These are phyloP conservation scores for Uronychia binucleata DNA, from an alignment of 73 alveolate species.

Conservation along the genomic window DNA sequence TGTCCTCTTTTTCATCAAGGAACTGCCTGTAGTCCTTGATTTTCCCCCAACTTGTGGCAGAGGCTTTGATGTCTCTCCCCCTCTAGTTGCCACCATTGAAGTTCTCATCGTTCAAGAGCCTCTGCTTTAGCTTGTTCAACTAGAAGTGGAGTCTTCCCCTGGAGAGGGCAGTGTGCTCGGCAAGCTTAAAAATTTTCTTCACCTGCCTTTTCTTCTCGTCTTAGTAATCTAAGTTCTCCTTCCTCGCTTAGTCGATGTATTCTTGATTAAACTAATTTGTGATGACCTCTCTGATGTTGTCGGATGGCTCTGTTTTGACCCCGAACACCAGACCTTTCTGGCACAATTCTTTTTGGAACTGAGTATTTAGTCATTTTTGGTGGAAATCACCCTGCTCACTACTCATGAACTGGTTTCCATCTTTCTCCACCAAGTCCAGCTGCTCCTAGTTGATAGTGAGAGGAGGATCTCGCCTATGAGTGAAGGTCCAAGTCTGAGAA, in stretches of 20 bases:
- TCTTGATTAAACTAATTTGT: background rate
- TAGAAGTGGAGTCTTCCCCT: background rate
- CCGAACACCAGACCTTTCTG: background rate
- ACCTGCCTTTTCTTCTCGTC: background rate
- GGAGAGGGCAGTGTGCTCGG: background rate
- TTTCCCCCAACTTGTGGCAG: background rate
- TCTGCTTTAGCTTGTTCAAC: background rate
- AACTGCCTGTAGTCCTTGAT: background rate
- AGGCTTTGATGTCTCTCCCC: background rate
- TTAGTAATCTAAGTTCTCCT: background rate
- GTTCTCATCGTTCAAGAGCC: background rate
- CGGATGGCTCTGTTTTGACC: background rate
- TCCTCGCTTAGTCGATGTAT: background rate
- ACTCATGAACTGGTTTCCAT: background rate
- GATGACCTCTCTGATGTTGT: background rate
- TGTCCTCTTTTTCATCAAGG: background rate
- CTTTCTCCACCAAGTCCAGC: background rate
- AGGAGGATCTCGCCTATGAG: background rate
- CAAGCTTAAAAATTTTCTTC: background rate
- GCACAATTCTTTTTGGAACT: background rate
- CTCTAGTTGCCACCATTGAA: background rate
- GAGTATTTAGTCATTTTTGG: background rate
- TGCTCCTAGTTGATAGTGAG: background rate
- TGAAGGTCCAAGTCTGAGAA: background rate
- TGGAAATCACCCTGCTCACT: background rate